Evolutionary conservation across 2,329 filamentous ascomycete genomes (phyloP).

Genomic region (Lachnellula willkommii): DNA sequence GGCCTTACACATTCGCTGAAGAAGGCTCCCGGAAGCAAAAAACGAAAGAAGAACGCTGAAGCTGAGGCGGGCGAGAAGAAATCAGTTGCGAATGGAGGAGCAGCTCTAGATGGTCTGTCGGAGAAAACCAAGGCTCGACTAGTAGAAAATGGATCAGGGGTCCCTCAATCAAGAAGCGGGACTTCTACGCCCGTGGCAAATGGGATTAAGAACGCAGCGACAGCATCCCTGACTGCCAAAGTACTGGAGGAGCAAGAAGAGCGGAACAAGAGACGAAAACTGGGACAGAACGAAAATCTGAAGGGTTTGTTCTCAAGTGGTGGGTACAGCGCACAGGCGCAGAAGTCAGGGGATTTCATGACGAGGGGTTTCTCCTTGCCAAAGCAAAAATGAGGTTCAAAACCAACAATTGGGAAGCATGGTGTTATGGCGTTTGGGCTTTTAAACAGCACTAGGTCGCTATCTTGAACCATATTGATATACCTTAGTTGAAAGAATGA

Average conservation of each 20-base stretch:
- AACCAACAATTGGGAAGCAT: background rate
- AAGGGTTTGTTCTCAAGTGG: conserved; percentile 48
- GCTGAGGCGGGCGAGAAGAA: conserved; percentile 33
- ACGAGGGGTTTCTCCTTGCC: conserved; percentile 51
- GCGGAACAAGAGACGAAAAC: conserved; percentile 70
- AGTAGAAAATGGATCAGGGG: conserved; percentile 23
- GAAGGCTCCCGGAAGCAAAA: conserved; percentile 66
- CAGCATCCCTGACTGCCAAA: conserved; percentile 77
- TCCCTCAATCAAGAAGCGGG: conserved; percentile 25
- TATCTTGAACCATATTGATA: background rate
- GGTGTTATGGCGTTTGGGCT: conserved; percentile 1
- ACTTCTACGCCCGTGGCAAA: conserved; percentile 31
- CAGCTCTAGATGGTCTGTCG: conserved; percentile 22
- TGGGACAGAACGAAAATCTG: conserved; percentile 52
- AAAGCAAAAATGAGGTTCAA: conserved; percentile 27
- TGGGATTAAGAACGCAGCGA: conserved; percentile 82
- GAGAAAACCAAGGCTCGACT: conserved; percentile 19
- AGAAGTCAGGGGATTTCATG: conserved; percentile 49
- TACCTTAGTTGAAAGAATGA: background rate
- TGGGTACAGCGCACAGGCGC: conserved; percentile 36
- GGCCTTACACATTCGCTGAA: conserved; percentile 84
- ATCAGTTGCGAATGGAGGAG: conserved; percentile 12
- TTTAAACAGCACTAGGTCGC: background rate
- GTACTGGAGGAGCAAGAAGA: conserved; percentile 84
- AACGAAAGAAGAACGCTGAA: conserved; percentile 63